Base-by-base conservation (phyloP, 257 asterid genomes). In the Catharanthus roseus region DNA sequence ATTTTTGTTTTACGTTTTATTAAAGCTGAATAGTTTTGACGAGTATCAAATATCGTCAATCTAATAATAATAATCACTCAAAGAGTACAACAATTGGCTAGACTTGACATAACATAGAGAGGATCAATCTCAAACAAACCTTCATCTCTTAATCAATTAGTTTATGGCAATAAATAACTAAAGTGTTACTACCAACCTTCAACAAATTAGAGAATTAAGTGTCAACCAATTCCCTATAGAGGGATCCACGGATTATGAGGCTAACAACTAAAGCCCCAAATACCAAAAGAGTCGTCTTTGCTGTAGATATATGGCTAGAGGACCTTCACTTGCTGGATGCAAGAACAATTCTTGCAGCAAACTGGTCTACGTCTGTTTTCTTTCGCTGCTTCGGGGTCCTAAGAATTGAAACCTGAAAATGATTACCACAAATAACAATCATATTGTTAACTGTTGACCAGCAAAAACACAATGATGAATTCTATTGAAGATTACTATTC, bases 291-390 rank as follows among this genome's bases (percentile, higher is more conserved):
- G 19, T 28, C 19, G 28, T 18, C 15, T 62, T 34, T n/a, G 4
- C 13, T 18, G 2, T 5, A 6, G 1, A 1, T 4, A 21, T 34
- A 36, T 34, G 47, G 67, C 44, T 34, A 62, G 1, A 6, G 67
- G 16, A 26, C 47, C 67, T 62, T 62, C 67, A 62, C 33, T 9
- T 62, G 34, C 67, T 3, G 16, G 58, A 42, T 18, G 21, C 78
- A 23, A 87, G 87, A 67, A 79, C 75, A 63, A 90, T 74, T 64
- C 90, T 79, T 42, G 92, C 85, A 1, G 87, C 90, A 42, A 90
- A 87, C 82, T 83, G 82, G 56, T 82, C 79, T 18, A 77, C 82
- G 19, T 82, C 81, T 50, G 81, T 66, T 75, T 73, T 82, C 45
- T 75, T 81, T 42, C 81, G 89, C 74, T 72, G 82, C 36, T 75